phyloP scores from a whole-genome alignment of 768 basidiomycete species.

The Phlegmacium glaucopus region DNA sequence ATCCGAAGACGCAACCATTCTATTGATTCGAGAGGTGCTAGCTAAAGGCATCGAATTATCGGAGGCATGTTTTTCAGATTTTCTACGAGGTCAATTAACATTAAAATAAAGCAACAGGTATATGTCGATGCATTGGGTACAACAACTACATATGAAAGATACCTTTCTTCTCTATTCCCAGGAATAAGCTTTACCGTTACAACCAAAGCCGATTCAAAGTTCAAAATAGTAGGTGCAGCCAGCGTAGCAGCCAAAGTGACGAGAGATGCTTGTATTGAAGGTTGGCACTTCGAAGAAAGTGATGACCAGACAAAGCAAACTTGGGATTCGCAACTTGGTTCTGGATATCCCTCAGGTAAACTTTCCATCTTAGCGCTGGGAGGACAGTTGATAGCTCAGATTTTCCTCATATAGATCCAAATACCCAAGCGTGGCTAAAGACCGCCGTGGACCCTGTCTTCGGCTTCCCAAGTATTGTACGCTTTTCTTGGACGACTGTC shows the following conservation, averaged over 20 bases:
- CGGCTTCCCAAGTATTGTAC: conserved; percentile 84
- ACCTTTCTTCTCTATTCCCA: conserved; percentile 79
- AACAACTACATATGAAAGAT: conserved; percentile 79
- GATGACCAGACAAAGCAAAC: conserved; percentile 18
- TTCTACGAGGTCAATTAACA: not conserved
- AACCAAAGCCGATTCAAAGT: conserved; percentile 92
- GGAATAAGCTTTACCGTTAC: conserved; percentile 85
- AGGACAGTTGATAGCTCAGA: not conserved
- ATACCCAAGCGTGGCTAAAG: conserved; percentile 85
- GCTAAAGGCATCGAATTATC: conserved; percentile 74
- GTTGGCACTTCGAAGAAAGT: conserved; percentile 78
- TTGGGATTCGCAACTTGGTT: conserved; percentile 52
- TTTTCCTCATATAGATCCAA: conserved; percentile 63
- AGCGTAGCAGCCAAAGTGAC: conserved; percentile 99
- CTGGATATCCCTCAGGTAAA: conserved; percentile 90
- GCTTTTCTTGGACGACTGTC: conserved; percentile 96
- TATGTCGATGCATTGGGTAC: conserved; percentile 95
- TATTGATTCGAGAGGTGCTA: conserved; percentile 84
- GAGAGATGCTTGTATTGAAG: conserved; percentile 83
- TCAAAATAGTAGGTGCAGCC: conserved; percentile 95
- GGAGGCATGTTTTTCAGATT: conserved; percentile 49
- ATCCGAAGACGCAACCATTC: conserved; percentile 85
- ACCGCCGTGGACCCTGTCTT: conserved; percentile 80
- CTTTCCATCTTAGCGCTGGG: not conserved
- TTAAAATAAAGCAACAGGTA: conserved; percentile 43